Evolutionary conservation across 2,329 filamentous ascomycete genomes (phyloP).

Genomic region (Beauveria medogensis): DNA sequence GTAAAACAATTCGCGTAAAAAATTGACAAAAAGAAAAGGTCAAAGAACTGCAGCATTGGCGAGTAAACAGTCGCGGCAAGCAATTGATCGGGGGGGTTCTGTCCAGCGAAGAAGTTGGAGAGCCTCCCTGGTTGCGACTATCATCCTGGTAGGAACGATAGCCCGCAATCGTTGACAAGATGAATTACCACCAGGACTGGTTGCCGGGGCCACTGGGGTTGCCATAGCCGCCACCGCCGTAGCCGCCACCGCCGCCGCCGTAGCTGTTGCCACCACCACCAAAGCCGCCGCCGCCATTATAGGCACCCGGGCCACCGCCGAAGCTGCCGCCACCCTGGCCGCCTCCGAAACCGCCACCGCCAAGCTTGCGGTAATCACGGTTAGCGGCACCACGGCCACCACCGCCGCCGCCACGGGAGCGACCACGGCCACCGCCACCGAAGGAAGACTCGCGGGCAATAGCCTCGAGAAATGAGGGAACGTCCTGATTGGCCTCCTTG

Average conservation of each 20-base stretch:
- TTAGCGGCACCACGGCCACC: slow-evolving; percentile 66
- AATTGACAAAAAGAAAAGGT: slow-evolving; percentile 17
- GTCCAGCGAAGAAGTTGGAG: background rate
- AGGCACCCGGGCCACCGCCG: slow-evolving; percentile 21
- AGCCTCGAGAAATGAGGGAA: slow-evolving; percentile 89
- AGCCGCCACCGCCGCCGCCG: slow-evolving; percentile 38
- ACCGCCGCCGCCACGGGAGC: slow-evolving; percentile 43
- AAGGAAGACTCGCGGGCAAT: slow-evolving; percentile 92
- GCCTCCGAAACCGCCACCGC: slow-evolving; percentile 35
- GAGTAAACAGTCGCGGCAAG: background rate
- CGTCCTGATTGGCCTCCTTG: slow-evolving; percentile 97
- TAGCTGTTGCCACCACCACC: slow-evolving; percentile 30
- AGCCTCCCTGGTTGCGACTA: background rate
- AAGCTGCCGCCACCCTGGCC: slow-evolving; percentile 21
- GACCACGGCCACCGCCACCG: slow-evolving; percentile 58
- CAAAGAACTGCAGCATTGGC: slow-evolving; percentile 13
- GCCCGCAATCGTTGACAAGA: background rate
- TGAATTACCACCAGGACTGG: slow-evolving; percentile 58
- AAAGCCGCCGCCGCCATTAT: slow-evolving; percentile 34
- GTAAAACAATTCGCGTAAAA: background rate
- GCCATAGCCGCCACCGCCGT: slow-evolving; percentile 41
- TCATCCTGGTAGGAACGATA: background rate
- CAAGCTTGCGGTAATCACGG: slow-evolving; percentile 83
- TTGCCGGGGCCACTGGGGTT: slow-evolving; percentile 64
- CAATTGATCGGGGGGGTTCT: background rate